Percentiles rank a stretch among this genome's conserved stretches.
phyloP scores from a whole-genome alignment of 2,329 filamentous ascomycete genomes.

The Colletotrichum cereale region DNA sequence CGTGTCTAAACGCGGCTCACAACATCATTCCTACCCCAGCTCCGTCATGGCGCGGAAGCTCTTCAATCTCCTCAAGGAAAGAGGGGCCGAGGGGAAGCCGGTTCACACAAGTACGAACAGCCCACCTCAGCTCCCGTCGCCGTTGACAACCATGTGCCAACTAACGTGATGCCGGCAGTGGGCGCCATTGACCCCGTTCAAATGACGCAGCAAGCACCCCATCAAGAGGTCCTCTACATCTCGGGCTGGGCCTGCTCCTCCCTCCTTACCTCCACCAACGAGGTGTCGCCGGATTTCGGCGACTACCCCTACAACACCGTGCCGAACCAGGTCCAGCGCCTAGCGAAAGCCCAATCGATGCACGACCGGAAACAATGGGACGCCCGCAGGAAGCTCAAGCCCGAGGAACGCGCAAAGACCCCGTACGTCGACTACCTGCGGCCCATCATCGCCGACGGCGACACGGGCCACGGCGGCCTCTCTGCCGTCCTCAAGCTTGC shows the following conservation, averaged over 20 bases:
- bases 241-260: slow-evolving; percentile 98
- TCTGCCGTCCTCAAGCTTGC: slow-evolving; percentile 95
- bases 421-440: slow-evolving; percentile 93
- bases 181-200: slow-evolving; percentile 98
- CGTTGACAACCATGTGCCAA: slow-evolving; percentile 29
- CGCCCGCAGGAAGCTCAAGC: slow-evolving; percentile 79
- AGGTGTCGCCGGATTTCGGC: slow-evolving; percentile 97
- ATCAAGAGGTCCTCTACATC: slow-evolving; percentile 96
- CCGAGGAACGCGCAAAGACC: slow-evolving; percentile 78
- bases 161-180: slow-evolving; percentile 66
- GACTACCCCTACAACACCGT: slow-evolving; percentile 99
- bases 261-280: slow-evolving; percentile 92
- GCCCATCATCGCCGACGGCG: slow-evolving; percentile 95
- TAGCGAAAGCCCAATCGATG: slow-evolving; percentile 96
- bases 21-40: slow-evolving; percentile 90
- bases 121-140: not conserved
- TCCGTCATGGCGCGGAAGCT: slow-evolving; percentile 96
- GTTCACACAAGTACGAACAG: slow-evolving; percentile 86
- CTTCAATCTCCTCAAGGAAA: slow-evolving; percentile 87
- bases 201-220: slow-evolving; percentile 97
- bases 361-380: slow-evolving; percentile 98
- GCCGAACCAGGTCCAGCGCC: slow-evolving; percentile 94
- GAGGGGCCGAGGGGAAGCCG: slow-evolving; percentile 82
- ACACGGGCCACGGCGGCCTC: slow-evolving; percentile 94
- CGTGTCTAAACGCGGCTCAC: slow-evolving; percentile 90